Evolutionary conservation across 768 basidiomycete genomes (phyloP).

Genomic region (Aureoboletus auriporus): DNA sequence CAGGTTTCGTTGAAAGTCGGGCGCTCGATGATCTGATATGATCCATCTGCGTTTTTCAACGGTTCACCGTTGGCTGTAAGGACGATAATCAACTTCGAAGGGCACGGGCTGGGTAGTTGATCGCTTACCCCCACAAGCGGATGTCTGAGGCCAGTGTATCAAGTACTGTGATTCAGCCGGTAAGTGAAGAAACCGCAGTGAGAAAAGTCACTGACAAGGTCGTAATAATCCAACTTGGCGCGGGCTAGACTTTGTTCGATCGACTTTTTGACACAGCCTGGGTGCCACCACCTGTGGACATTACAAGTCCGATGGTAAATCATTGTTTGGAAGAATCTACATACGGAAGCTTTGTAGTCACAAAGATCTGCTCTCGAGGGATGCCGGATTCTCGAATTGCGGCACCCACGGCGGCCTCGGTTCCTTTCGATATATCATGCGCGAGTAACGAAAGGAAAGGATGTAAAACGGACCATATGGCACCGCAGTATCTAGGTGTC

Average conservation of each 20-base stretch:
- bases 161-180: not conserved
- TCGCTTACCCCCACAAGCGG: conserved; percentile 1
- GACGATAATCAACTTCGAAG: not conserved
- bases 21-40: not conserved
- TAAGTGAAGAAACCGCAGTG: not conserved
- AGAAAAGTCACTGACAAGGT: conserved; percentile 30
- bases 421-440: conserved; percentile 16
- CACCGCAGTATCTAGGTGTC: conserved; percentile 39
- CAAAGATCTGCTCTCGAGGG: conserved; percentile 42
- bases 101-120: not conserved
- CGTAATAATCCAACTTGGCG: conserved; percentile 44
- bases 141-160: conserved; percentile 4
- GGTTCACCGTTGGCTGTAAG: not conserved
- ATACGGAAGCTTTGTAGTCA: conserved; percentile 48
- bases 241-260: conserved; percentile 40
- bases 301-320: not conserved
- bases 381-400: conserved; percentile 44
- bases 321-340: not conserved
- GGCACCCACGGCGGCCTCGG: conserved; percentile 43
- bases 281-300: conserved; percentile 16
- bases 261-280: conserved; percentile 35
- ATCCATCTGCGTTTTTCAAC: not conserved
- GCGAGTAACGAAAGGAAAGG: not conserved
- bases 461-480: conserved; percentile 1
- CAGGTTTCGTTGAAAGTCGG: conserved; percentile 5